phyloP scores from a whole-genome alignment of 345 rosid species.

The Eucalyptus caleyi region DNA sequence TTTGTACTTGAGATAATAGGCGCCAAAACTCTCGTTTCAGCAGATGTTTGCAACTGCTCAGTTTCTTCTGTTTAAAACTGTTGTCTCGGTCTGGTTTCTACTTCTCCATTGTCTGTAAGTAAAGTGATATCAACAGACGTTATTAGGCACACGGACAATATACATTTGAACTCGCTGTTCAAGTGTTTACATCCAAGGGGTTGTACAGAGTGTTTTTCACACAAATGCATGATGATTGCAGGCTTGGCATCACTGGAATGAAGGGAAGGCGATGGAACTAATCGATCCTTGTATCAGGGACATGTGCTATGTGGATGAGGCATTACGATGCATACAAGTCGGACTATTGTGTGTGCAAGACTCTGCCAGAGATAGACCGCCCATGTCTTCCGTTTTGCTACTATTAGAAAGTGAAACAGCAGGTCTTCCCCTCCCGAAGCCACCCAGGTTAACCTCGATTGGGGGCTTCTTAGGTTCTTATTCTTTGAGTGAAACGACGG shows the following conservation, averaged over 20 bases:
- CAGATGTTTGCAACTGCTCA: neutral
- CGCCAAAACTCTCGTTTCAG: neutral
- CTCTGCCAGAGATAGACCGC: constrained; percentile 47
- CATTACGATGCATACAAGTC: constrained; percentile 58
- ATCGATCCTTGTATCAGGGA: constrained; percentile 37
- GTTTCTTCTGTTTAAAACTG: neutral
- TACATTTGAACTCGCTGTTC: neutral
- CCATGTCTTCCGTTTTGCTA: constrained; percentile 52
- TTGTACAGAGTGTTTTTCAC: neutral
- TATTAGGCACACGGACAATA: neutral
- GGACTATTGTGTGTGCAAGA: constrained; percentile 88
- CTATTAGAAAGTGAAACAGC: constrained; percentile 62
- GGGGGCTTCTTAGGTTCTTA: constrained; percentile 29
- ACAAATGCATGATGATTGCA: constrained; percentile 2
- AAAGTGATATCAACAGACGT: neutral
- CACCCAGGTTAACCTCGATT: constrained; percentile 40
- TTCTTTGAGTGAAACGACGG: neutral
- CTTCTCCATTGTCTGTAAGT: neutral
- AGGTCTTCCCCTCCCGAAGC: constrained; percentile 37
- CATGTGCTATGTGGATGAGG: constrained; percentile 27
- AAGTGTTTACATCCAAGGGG: neutral
- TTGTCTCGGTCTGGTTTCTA: neutral
- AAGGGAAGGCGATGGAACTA: constrained; percentile 45
- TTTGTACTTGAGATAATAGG: neutral
- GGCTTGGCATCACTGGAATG: constrained; percentile 77